Conservation (phyloP, 441 rosid genomes). For the Biscutella laevigata region DNA sequence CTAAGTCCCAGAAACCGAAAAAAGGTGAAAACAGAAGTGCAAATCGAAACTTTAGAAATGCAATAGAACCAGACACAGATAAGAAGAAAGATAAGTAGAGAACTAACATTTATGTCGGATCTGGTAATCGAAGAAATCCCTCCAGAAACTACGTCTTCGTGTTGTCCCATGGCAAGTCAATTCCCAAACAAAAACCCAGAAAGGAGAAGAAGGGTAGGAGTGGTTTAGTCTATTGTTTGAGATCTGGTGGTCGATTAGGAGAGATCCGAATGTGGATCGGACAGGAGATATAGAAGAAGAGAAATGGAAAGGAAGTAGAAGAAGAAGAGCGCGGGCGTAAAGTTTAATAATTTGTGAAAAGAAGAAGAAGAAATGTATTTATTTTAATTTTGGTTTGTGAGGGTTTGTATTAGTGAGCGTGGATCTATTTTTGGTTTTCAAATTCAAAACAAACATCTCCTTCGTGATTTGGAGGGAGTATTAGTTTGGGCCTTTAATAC, state of each 20-base stretch:
- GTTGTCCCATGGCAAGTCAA: conserved; percentile 36
- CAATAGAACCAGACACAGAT: neutral
- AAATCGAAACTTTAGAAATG: conserved; percentile 5
- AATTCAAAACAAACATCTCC: too few relatives aligned
- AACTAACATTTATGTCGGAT: conserved; percentile 40
- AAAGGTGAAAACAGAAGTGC: neutral
- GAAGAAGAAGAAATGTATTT: too few relatives aligned
- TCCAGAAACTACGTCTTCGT: conserved; percentile 23
- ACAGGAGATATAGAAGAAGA: too few relatives aligned
- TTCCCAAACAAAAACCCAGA: conserved; percentile 8
- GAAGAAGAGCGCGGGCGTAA: too few relatives aligned
- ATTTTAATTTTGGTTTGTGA: too few relatives aligned
- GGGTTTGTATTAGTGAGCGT: too few relatives aligned
- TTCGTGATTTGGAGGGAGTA: too few relatives aligned
- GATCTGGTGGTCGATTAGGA: conserved; percentile 6
- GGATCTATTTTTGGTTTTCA: too few relatives aligned
- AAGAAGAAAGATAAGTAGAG: conserved; percentile 10
- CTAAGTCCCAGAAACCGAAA: conserved; percentile 26
- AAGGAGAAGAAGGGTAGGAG: conserved; percentile 1
- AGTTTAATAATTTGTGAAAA: too few relatives aligned
- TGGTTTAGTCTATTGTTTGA: conserved; percentile 5
- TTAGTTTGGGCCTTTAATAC: too few relatives aligned
- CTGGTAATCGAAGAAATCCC: conserved; percentile 21
- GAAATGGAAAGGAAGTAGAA: too few relatives aligned
- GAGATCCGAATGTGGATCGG: conserved; percentile 8